Percentiles rank a stretch among this genome's conserved stretches.
phyloP scores from a whole-genome alignment of 2,329 filamentous ascomycete genomes.

The Torrubiella hemipterigena region DNA sequence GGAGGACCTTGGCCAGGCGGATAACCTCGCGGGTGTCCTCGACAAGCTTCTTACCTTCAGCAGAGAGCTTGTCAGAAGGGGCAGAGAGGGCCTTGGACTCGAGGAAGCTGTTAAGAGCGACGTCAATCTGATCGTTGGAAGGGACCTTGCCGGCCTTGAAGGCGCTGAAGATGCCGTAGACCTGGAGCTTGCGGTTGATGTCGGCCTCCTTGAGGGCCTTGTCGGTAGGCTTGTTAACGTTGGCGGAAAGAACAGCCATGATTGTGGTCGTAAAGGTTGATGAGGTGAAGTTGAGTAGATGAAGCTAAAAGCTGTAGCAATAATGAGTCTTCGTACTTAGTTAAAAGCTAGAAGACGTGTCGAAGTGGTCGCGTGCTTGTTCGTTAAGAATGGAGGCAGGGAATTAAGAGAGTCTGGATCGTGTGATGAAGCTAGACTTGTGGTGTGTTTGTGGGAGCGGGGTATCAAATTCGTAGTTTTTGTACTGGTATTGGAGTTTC shows the following conservation, averaged over 20 bases:
- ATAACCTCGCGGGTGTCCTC: constrained; percentile 69
- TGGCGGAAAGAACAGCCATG: constrained; percentile 19
- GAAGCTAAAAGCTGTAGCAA: constrained; percentile 2
- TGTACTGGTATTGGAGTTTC: constrained; percentile 5
- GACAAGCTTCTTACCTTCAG: constrained; percentile 71
- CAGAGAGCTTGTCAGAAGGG: constrained; percentile 66
- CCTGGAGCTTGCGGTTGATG: constrained; percentile 85
- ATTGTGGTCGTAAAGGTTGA: constrained; percentile 5
- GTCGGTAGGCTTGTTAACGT: constrained; percentile 65
- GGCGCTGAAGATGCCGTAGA: constrained; percentile 81
- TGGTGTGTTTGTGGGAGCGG: constrained; percentile 1
- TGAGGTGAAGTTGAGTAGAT: background rate
- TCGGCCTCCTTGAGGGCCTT: constrained; percentile 68
- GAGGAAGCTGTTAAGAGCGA: constrained; percentile 83
- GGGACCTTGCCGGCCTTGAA: constrained; percentile 86
- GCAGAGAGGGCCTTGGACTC: constrained; percentile 55
- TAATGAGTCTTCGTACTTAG: background rate
- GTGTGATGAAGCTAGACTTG: too few species aligned
- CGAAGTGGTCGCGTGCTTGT: background rate
- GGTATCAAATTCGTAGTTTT: constrained; percentile 5
- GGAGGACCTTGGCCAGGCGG: constrained; percentile 68
- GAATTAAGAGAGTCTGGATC: constrained; percentile 3
- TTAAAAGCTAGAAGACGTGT: background rate
- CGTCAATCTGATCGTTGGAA: constrained; percentile 91
- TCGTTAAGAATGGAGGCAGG: background rate